Base-by-base conservation (phyloP, 352 stramenopile species). In the Phytopythium mirpurense region DNA sequence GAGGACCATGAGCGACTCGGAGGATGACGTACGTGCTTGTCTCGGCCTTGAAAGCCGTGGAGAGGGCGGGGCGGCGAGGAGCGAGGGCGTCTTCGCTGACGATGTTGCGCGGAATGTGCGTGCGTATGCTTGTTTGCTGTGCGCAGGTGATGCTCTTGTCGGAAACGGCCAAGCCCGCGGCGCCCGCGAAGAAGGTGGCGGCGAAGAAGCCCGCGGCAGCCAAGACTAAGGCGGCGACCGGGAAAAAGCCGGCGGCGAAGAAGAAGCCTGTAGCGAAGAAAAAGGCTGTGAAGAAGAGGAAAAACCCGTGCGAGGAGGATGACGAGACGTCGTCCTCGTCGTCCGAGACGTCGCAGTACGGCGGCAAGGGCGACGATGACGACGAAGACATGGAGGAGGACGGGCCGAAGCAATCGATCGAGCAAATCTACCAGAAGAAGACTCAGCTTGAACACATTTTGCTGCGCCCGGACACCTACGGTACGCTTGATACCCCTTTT, bases 401-500 rank as follows among this genome's bases (percentile, higher is more conserved):
- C 8, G 75, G 60, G 6, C 37, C 65, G 31, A 86, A 86, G 55
- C 79, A 83, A 58, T 83, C 78, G 52, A 86, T 95, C 23, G 85
- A 95, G 57, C 79, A 95, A 65, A 98, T 96, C 44, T 99, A 99
- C 69, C 93, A 98, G 74, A 98, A 98, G 73, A 98, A 98, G 70
- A 98, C 95, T 51, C 97, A 97, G 61, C 63, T 98, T 24, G 92
- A 99, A 70, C 97, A 99, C 78, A 98, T 99, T 56, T 66, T 99
- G 49, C 81, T 98, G 49, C 93, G 96, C 56, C 96, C 97, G 3
- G 95, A 98, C 63, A 99, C 97, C 43, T 99, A 99, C 62, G 96
- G 89, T 96, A 68, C 50, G 82, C n/a, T n/a, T n/a, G n/a, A n/a
- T n/a, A n/a, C n/a, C n/a, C n/a, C n/a, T n/a, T n/a, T n/a, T n/a